Evolutionary conservation across 371 early-diverging fungal species (phyloP).

Genomic region (Mortierella sp.): DNA sequence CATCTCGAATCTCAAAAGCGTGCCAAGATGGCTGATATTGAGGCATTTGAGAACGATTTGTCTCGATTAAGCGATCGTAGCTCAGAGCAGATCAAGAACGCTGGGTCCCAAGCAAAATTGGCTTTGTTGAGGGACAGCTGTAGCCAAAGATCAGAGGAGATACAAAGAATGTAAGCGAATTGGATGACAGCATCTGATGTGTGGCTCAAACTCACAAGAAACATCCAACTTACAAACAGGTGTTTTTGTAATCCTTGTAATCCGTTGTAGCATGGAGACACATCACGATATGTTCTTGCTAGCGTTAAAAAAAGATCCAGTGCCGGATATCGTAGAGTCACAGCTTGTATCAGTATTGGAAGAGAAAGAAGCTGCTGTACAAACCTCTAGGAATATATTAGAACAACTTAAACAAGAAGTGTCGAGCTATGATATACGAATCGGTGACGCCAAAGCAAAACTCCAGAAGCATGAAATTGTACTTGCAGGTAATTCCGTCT

Average conservation of each 20-base stretch:
- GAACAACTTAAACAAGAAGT: slow-evolving; percentile 26
- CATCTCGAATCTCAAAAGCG: slow-evolving; percentile 32
- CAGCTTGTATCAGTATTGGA: slow-evolving; percentile 15
- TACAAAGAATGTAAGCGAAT: slow-evolving; percentile 23
- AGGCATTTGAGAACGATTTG: slow-evolving; percentile 47
- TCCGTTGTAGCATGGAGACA: slow-evolving; percentile 15
- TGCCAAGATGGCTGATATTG: slow-evolving; percentile 34
- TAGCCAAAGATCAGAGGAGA: slow-evolving; percentile 20
- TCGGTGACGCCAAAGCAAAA: slow-evolving; percentile 14
- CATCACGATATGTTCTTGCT: slow-evolving; percentile 8
- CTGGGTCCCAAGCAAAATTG: slow-evolving; percentile 36
- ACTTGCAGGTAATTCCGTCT: slow-evolving; percentile 22
- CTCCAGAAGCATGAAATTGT: slow-evolving; percentile 25
- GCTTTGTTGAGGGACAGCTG: slow-evolving; percentile 23
- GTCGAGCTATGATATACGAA: slow-evolving; percentile 19
- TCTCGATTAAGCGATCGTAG: slow-evolving; percentile 32
- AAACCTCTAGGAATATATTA: slow-evolving; percentile 2
- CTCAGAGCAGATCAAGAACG: slow-evolving; percentile 38
- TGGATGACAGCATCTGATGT: not conserved
- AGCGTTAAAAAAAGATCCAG: slow-evolving; percentile 7
- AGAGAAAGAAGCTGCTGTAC: slow-evolving; percentile 12
- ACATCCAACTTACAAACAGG: not conserved
- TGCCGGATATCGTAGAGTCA: slow-evolving; percentile 19
- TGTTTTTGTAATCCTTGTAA: not conserved
- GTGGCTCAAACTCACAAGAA: not conserved